phyloP scores from a whole-genome alignment of 2,329 filamentous ascomycete species.

The Fusarium nisikadoi region DNA sequence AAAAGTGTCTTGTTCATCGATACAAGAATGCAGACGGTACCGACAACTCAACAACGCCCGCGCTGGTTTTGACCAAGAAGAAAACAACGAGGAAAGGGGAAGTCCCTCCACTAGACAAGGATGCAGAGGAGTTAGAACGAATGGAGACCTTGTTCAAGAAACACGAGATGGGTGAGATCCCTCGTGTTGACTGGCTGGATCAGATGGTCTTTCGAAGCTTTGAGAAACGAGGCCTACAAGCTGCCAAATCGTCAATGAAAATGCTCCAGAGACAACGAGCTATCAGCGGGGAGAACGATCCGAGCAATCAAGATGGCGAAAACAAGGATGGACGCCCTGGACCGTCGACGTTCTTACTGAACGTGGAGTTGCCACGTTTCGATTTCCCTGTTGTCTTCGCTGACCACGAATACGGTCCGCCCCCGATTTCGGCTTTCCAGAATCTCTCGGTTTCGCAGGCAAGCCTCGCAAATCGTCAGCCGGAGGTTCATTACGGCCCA shows the following conservation, averaged over 20 bases:
- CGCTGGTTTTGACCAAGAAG: conserved; percentile 67
- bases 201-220: conserved; percentile 91
- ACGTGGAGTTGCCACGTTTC: conserved; percentile 92
- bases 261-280: conserved; percentile 61
- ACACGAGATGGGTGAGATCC: conserved; percentile 97
- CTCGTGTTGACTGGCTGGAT: conserved; percentile 93
- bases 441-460: conserved; percentile 67
- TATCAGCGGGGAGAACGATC: conserved; percentile 51
- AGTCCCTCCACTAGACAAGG: conserved; percentile 69
- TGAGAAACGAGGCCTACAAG: conserved; percentile 77
- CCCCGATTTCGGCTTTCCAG: conserved; percentile 81
- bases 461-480: conserved; percentile 80
- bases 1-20: conserved; percentile 89
- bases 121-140: conserved; percentile 86
- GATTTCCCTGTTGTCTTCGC: conserved; percentile 96
- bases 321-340: conserved; percentile 58
- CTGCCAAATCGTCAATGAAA: conserved; percentile 72
- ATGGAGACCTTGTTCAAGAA: conserved; percentile 94
- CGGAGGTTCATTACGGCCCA: conserved; percentile 89
- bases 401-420: conserved; percentile 89
- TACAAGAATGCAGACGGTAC: conserved; percentile 87
- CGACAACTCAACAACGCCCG: conserved; percentile 80
- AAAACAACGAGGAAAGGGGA: conserved; percentile 62
- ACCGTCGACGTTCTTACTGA: conserved; percentile 77
- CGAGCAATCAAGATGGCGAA: conserved; percentile 45